Base-by-base conservation (phyloP, 1,284 basidiomycete species). In the Trichosporon inkin region DNA sequence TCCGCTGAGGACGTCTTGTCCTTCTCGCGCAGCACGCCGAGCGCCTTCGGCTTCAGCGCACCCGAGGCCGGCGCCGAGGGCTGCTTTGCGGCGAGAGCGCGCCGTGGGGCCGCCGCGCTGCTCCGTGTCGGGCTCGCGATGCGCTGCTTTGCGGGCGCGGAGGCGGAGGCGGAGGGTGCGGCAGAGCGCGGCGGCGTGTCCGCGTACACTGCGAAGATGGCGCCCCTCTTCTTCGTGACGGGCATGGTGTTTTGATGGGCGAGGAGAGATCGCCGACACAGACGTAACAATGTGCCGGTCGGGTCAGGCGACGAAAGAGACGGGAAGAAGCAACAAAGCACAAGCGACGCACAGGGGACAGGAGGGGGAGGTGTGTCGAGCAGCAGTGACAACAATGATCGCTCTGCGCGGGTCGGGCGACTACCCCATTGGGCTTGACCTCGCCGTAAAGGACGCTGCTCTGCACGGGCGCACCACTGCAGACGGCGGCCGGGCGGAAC, bases 191-290 rank as follows among this genome's bases (percentile, higher is more conserved):
- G 60, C 8, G 77, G 76, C 2, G 76, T 75, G 64, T 79, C 77
- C 41, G 75, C 67, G 67, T 77, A 77, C 38, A 79, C 74, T 38
- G 73, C 69, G 63, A 79, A 79, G 36, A 77, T 72, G 11, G 77
- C 76, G 47, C 77, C 77, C 57, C 75, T 75, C 63, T 76, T 76
- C 63, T 76, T 75, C 14, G 73, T 73, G 32, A 76, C 66, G 24
- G 77, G 77, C 77, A 79, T 79, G 47, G 17, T 67, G 57, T 44
- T 41, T n/a, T n/a, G n/a, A n/a, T n/a, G n/a, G n/a, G 22, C 10
- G 47, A 37, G 16, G 56, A 28, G 13, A 6, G 6, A 6, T 47
- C 44, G 36, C 4, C 13, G 36, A 38, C 36, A 38, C 36, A 13
- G 40, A 41, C 22, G 19, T 6, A 22, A 19, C 13, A 44, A 5